These are phyloP conservation scores for Aspergillus cejpii DNA, from an alignment of 2,329 filamentous ascomycete genomes.

Conservation along the genomic window DNA sequence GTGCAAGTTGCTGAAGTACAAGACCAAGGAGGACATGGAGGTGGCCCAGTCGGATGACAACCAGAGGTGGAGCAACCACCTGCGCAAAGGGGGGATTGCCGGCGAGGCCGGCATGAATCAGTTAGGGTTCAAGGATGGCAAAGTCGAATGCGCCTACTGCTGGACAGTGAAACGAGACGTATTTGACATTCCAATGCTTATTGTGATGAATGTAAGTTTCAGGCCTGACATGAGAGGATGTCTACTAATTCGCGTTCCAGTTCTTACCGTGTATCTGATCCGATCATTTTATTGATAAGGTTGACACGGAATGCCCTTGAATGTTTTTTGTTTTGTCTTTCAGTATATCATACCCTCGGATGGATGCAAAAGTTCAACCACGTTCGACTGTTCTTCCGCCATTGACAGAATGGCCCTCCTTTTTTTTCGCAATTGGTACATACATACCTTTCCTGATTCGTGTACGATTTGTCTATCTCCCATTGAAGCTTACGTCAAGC, in stretches of 20 bases:
- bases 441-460: not conserved
- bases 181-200: constrained; percentile 97
- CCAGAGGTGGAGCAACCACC: constrained; percentile 39
- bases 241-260: constrained; percentile 21
- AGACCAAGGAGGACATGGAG: constrained; percentile 57
- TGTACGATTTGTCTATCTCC: not conserved
- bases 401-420: not conserved
- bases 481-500: not conserved
- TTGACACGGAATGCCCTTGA: not conserved
- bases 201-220: constrained; percentile 91
- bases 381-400: not conserved
- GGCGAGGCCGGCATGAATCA: constrained; percentile 65
- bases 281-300: constrained; percentile 3
- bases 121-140: constrained; percentile 73
- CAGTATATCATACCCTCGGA: constrained; percentile 7
- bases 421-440: not conserved
- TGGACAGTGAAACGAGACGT: constrained; percentile 96
- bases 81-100: constrained; percentile 43
- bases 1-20: constrained; percentile 85
- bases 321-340: constrained; percentile 4
- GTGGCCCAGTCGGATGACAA: constrained; percentile 43
- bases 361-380: constrained; percentile 2
- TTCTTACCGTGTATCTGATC: constrained; percentile 44
- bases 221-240: not conserved
- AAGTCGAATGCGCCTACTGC: constrained; percentile 90